Percentiles rank a stretch among this genome's conserved stretches.
Conservation (phyloP, 495 filamentous ascomycete genomes). For the Lasiosphaeria miniovina region DNA sequence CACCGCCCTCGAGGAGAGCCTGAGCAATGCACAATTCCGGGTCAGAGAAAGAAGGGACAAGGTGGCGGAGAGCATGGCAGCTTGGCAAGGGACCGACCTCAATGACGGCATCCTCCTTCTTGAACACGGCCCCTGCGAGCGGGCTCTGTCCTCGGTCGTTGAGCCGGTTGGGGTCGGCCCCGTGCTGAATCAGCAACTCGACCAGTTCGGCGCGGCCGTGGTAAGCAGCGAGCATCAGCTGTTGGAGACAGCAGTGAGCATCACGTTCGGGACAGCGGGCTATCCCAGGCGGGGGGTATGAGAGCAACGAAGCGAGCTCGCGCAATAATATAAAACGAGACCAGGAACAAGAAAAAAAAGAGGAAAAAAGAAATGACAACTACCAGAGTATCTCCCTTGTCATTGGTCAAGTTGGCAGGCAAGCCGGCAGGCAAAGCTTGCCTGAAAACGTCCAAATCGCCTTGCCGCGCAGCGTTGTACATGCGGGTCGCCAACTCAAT, state of each 20-base stretch:
- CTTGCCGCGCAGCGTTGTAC: constrained; percentile 51
- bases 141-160: constrained; percentile 55
- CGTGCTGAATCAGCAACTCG: constrained; percentile 46
- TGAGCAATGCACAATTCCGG: constrained; percentile 7
- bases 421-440: constrained; percentile 51
- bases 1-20: constrained; percentile 46
- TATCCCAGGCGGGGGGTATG: too few relatives aligned
- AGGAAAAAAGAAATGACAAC: background rate
- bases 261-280: too few relatives aligned
- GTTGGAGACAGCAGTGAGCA: too few relatives aligned
- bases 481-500: constrained; percentile 50
- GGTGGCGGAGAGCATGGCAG: background rate
- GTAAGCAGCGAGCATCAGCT: constrained; percentile 59
- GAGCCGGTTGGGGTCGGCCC: constrained; percentile 51
- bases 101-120: constrained; percentile 48
- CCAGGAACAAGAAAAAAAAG: background rate
- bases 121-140: constrained; percentile 55
- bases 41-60: background rate
- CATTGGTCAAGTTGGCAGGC: constrained; percentile 53
- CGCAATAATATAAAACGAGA: background rate
- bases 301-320: too few relatives aligned
- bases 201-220: constrained; percentile 52
- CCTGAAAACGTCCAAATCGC: constrained; percentile 45
- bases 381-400: constrained; percentile 55
- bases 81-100: constrained; percentile 27